Evolutionary conservation across 768 basidiomycete species (phyloP), one percentile per base, ranked within the genome.

Genomic region (Baorangia bicolor): DNA sequence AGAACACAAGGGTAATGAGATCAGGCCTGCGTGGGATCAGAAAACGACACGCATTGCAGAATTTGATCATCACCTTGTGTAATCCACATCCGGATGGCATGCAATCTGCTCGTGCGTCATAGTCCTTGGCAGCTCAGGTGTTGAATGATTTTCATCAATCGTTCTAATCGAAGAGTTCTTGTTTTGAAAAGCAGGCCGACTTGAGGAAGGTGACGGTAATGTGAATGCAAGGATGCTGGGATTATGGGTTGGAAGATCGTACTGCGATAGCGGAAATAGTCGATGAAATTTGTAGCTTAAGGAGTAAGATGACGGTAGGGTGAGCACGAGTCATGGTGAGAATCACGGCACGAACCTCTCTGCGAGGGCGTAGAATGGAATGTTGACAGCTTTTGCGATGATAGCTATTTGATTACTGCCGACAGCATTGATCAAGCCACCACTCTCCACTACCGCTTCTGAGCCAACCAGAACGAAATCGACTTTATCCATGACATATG

Each of bases 391-490:
- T 71, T 93, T 92, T 50, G 97, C 96, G 53, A 98, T 92, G 67
- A 97, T 89, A 4, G 97, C 96, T 63, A 98, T 94, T 74, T 97
- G 94, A 73, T 92, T 94, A 65, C 94, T 94, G 39, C 96, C 96
- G 35, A 98, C 90, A 49, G 90, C 92, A 68, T 94, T 94, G 63
- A 95, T 85, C 57, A 93, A 75, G 5, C 94, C 92, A 41, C 97
- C 97, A 59, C 91, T 94, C 73, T 98, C 97, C 6, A 97, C 96
- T 27, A 99, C 95, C 9, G 95, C 97, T 76, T 99, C 97, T 38
- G 94, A 94, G 31, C 97, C 97, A 38, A 98, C 94, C 45, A 99
- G 82, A 47, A 96, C 90, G 70, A 96, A 90, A 71, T 96, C 92
- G 20, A 96, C 93, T 63, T 90, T 88, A 61, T 96, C 92, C 90